phyloP scores from a whole-genome alignment of 2,329 filamentous ascomycete species.

The Ampelomyces quisqualis region DNA sequence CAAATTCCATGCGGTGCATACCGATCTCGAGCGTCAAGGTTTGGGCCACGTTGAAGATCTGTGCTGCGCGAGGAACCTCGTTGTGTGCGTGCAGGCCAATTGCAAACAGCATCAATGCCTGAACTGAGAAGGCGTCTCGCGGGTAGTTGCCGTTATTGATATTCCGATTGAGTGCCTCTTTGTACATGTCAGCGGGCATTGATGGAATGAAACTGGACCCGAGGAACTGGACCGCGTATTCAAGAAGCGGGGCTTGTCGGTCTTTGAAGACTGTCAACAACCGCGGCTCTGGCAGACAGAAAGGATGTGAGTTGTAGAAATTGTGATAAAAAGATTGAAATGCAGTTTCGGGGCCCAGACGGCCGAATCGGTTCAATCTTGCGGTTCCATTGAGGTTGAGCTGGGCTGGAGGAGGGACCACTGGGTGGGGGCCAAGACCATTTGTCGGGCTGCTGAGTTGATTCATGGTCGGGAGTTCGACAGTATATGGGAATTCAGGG shows the following conservation, averaged over 20 bases:
- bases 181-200: slow-evolving; percentile 49
- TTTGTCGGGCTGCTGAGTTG: slow-evolving; percentile 26
- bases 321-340: slow-evolving; percentile 48
- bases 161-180: slow-evolving; percentile 38
- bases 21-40: slow-evolving; percentile 73
- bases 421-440: slow-evolving; percentile 20
- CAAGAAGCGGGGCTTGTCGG: slow-evolving; percentile 46
- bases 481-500: slow-evolving; percentile 34
- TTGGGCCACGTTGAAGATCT: slow-evolving; percentile 68
- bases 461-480: slow-evolving; percentile 25
- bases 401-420: slow-evolving; percentile 27
- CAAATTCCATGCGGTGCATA: slow-evolving; percentile 70
- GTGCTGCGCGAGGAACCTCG: slow-evolving; percentile 66
- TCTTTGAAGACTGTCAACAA: slow-evolving; percentile 46
- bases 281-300: slow-evolving; percentile 53
- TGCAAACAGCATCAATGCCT: slow-evolving; percentile 74
- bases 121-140: slow-evolving; percentile 61
- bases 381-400: slow-evolving; percentile 38
- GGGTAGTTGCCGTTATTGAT: slow-evolving; percentile 35
- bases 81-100: slow-evolving; percentile 77
- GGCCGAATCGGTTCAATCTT: slow-evolving; percentile 32
- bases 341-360: slow-evolving; percentile 32
- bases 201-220: slow-evolving; percentile 56
- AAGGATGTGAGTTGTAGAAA: slow-evolving; percentile 58
- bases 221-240: slow-evolving; percentile 58